Evolutionary conservation across 1,284 basidiomycete species (phyloP).

Genomic region (Takashimella tepidaria): DNA sequence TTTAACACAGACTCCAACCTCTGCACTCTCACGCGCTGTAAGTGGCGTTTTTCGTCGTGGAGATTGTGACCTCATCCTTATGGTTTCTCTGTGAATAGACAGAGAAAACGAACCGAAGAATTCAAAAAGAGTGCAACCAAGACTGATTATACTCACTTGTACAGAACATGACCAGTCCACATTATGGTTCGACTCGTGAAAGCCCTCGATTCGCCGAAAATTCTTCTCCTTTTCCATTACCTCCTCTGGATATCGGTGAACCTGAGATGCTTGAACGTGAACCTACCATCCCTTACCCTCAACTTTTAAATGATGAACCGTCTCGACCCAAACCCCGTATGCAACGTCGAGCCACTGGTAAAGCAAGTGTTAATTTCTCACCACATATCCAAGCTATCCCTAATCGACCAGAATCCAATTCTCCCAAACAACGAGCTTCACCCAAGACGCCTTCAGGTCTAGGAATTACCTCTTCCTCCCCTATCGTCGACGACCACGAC

Average conservation of each 20-base stretch:
- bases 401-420: background rate
- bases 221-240: slow-evolving; percentile 7
- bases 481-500: background rate
- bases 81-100: no score
- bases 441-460: background rate
- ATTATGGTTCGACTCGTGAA: slow-evolving; percentile 32
- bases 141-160: no score
- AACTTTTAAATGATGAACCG: background rate
- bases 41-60: background rate
- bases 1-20: background rate
- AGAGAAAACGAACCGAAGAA: no score
- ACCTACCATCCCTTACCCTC: background rate
- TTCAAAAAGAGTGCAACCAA: no score
- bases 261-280: slow-evolving; percentile 10
- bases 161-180: background rate
- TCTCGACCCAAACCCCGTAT: background rate
- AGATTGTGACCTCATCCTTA: no score
- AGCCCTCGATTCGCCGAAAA: slow-evolving; percentile 18
- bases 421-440: background rate
- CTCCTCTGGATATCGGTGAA: slow-evolving; percentile 40
- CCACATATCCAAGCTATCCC: slow-evolving; percentile 5
- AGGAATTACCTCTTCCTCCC: background rate
- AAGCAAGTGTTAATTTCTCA: slow-evolving; percentile 8
- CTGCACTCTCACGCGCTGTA: background rate
- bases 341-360: background rate